Evolutionary conservation across 345 rosid genomes (phyloP).

Genomic region (Aquilaria sinensis): DNA sequence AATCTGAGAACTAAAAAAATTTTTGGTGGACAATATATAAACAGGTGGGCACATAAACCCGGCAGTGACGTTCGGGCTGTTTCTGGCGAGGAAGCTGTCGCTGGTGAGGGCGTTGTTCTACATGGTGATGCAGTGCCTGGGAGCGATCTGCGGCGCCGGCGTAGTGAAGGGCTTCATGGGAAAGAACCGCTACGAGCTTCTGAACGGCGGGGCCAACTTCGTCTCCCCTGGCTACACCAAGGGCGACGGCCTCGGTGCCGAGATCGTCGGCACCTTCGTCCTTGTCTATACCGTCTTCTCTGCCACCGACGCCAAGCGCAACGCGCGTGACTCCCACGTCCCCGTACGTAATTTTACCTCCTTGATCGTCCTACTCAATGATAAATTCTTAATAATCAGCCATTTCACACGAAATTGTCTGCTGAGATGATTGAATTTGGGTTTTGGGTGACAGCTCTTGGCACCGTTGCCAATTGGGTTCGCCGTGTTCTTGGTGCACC

Average conservation of each 20-base stretch:
- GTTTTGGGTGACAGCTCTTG: constrained; percentile 33
- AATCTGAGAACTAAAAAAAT: not conserved
- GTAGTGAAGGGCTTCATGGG: constrained; percentile 45
- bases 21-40: not conserved
- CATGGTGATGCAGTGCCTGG: constrained; percentile 51
- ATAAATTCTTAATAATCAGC: too few species aligned
- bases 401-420: too few species aligned
- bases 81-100: constrained; percentile 45
- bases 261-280: constrained; percentile 36
- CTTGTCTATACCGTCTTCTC: constrained; percentile 53
- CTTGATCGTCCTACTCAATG: too few species aligned
- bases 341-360: constrained; percentile 26
- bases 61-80: constrained; percentile 43
- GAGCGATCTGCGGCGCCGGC: constrained; percentile 52
- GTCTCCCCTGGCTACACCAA: constrained; percentile 35
- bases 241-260: constrained; percentile 46
- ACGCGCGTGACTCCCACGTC: constrained; percentile 54
- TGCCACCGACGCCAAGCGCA: constrained; percentile 54
- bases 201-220: constrained; percentile 36
- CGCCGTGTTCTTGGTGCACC: constrained; percentile 66
- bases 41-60: constrained; percentile 45
- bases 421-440: not conserved
- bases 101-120: constrained; percentile 41
- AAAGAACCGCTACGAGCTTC: constrained; percentile 1
- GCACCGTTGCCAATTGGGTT: constrained; percentile 66